A percentile compares a stretch with the other conserved stretches of the same genome.
Evolutionary conservation across 2,329 filamentous ascomycete genomes (phyloP).

Genomic region (Lachnellula occidentalis): DNA sequence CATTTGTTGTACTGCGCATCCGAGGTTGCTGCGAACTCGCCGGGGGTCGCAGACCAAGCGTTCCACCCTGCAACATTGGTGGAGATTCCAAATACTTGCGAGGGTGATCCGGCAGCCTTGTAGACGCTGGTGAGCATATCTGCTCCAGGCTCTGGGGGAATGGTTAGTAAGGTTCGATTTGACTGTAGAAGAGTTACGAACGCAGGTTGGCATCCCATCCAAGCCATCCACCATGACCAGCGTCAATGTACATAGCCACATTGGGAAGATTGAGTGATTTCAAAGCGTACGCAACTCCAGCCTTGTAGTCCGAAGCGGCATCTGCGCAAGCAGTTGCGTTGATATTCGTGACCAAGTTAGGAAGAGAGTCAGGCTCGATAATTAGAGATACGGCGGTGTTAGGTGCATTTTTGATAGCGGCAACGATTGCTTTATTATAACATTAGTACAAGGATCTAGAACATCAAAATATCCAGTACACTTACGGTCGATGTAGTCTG

Average conservation of each 20-base stretch:
- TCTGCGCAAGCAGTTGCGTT: conserved; percentile 44
- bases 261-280: conserved; percentile 48
- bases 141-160: conserved; percentile 36
- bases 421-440: conserved; percentile 35
- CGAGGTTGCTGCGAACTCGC: conserved; percentile 32
- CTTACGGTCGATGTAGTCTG: conserved; percentile 43
- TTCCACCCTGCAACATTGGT: conserved; percentile 59
- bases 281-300: conserved; percentile 46
- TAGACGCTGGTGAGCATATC: conserved; percentile 43
- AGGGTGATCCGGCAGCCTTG: conserved; percentile 44
- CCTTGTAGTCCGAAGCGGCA: conserved; percentile 44
- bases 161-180: conserved; percentile 3
- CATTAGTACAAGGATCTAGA: conserved; percentile 36
- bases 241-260: conserved; percentile 54
- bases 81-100: conserved; percentile 46
- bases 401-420: conserved; percentile 17
- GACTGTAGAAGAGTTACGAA: conserved; percentile 2
- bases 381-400: conserved; percentile 8
- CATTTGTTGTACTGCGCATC: conserved; percentile 44
- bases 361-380: conserved; percentile 52
- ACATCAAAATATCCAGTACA: conserved; percentile 36
- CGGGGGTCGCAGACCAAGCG: conserved; percentile 24
- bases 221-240: conserved; percentile 54
- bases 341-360: conserved; percentile 53
- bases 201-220: conserved; percentile 51